Percentiles rank a stretch among this genome's conserved stretches.
These are phyloP conservation scores for Agrocybe chaxingu DNA, from an alignment of 768 basidiomycete genomes.

Conservation along the genomic window DNA sequence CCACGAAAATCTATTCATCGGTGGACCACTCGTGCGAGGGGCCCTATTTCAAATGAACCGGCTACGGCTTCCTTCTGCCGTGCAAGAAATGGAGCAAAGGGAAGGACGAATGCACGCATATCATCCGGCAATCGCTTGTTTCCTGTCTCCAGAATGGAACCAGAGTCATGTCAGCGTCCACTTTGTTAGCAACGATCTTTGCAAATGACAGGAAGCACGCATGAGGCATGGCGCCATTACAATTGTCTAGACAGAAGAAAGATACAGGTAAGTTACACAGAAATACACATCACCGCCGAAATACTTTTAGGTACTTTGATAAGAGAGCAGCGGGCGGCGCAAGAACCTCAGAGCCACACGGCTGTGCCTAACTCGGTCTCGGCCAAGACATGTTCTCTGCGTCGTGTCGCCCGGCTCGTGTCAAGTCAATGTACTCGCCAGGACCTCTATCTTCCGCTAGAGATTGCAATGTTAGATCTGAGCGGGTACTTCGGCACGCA, in stretches of 20 bases:
- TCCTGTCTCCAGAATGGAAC: not conserved
- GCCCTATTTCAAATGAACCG: too few species aligned
- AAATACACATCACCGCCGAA: conserved; percentile 3
- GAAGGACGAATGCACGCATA: conserved; percentile 5
- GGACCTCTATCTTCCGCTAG: conserved; percentile 69
- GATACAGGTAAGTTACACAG: not conserved
- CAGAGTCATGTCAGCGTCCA: conserved; percentile 1
- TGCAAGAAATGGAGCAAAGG: conserved; percentile 10
- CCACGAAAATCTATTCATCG: too few species aligned
- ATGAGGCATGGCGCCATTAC: not conserved
- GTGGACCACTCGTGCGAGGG: too few species aligned
- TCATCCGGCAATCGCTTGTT: conserved; percentile 12
- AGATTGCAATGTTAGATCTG: conserved; percentile 1
- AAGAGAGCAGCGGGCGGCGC: not conserved
- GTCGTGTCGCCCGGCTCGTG: conserved; percentile 49
- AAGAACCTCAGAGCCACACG: conserved; percentile 1
- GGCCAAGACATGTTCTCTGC: conserved; percentile 70
- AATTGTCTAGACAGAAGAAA: not conserved
- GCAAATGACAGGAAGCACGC: conserved; percentile 10
- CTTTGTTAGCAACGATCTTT: conserved; percentile 17
- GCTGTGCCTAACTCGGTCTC: conserved; percentile 40
- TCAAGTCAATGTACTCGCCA: conserved; percentile 75
- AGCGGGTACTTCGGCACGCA: not conserved
- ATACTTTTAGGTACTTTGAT: conserved; percentile 7
- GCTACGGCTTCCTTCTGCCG: conserved; percentile 6